These are phyloP conservation scores for Centrapalus pauciflorus DNA, from an alignment of 129 eudicot species.

Conservation along the genomic window DNA sequence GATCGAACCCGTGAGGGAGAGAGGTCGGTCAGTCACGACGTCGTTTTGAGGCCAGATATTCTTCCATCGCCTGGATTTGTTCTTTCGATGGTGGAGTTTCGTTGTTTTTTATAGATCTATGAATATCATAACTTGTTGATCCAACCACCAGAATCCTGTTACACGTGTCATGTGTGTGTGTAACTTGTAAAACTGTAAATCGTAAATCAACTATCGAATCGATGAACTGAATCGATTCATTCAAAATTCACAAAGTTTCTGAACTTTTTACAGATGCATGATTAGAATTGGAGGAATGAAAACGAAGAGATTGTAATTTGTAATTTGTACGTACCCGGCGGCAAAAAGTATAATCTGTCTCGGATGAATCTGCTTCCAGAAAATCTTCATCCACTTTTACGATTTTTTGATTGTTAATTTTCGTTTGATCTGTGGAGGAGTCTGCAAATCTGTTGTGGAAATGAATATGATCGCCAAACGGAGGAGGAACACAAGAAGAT, in stretches of 20 bases:
- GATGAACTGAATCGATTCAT: neutral
- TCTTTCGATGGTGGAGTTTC: slow-evolving; percentile 48
- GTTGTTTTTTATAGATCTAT: slow-evolving; percentile 73
- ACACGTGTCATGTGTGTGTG: too few species aligned
- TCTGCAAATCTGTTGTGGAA: too few species aligned
- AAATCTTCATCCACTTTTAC: slow-evolving; percentile 38
- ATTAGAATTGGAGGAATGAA: slow-evolving; percentile 3
- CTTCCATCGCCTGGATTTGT: slow-evolving; percentile 61
- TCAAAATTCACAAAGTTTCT: neutral
- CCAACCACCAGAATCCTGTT: slow-evolving; percentile 51
- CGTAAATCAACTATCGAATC: too few species aligned
- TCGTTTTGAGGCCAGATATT: slow-evolving; percentile 49
- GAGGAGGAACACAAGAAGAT: neutral
- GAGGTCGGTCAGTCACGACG: slow-evolving; percentile 24
- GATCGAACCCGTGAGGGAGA: too few species aligned
- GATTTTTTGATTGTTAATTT: neutral
- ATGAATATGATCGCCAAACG: neutral
- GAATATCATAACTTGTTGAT: slow-evolving; percentile 64
- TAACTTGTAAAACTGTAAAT: too few species aligned
- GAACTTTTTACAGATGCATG: neutral
- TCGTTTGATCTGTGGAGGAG: neutral
- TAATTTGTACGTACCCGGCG: slow-evolving; percentile 58
- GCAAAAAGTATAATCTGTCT: slow-evolving; percentile 47
- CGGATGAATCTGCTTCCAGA: slow-evolving; percentile 55
- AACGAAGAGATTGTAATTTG: neutral